These are phyloP conservation scores for Alternaria rosae DNA, from an alignment of 2,329 filamentous ascomycete species.

Conservation along the genomic window DNA sequence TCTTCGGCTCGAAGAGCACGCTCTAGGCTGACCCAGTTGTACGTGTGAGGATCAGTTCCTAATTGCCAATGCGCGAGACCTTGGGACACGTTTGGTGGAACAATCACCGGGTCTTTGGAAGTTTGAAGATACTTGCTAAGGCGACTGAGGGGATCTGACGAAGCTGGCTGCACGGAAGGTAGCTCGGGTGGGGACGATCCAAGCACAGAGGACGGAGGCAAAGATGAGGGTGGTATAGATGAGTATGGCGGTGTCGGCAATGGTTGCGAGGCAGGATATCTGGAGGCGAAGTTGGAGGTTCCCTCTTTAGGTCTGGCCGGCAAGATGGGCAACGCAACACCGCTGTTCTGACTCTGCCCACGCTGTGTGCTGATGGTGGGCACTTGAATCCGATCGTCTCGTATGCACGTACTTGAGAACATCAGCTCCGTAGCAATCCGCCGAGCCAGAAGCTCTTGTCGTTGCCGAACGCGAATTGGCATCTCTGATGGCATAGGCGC, in stretches of 20 bases:
- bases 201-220: constrained; percentile 8
- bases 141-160: constrained; percentile 34
- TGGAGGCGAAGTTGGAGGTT: not conserved
- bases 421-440: constrained; percentile 48
- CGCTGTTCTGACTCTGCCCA: constrained; percentile 17
- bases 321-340: constrained; percentile 27
- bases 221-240: constrained; percentile 24
- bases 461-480: constrained; percentile 35
- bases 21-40: constrained; percentile 52
- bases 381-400: constrained; percentile 5
- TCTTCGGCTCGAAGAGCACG: constrained; percentile 34
- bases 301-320: constrained; percentile 23
- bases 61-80: constrained; percentile 54
- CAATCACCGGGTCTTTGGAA: constrained; percentile 14
- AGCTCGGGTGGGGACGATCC: constrained; percentile 15
- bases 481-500: constrained; percentile 36
- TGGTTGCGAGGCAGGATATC: constrained; percentile 12
- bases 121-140: constrained; percentile 49
- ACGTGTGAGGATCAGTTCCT: constrained; percentile 48
- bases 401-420: constrained; percentile 43
- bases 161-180: constrained; percentile 1
- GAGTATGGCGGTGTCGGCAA: constrained; percentile 25
- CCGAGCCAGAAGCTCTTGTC: constrained; percentile 43
- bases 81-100: constrained; percentile 45
- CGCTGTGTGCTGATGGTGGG: constrained; percentile 15